Evolutionary conservation across 2,329 filamentous ascomycete genomes (phyloP), one percentile per base, ranked within the genome.

Genomic region (Colletotrichum tropicicola): DNA sequence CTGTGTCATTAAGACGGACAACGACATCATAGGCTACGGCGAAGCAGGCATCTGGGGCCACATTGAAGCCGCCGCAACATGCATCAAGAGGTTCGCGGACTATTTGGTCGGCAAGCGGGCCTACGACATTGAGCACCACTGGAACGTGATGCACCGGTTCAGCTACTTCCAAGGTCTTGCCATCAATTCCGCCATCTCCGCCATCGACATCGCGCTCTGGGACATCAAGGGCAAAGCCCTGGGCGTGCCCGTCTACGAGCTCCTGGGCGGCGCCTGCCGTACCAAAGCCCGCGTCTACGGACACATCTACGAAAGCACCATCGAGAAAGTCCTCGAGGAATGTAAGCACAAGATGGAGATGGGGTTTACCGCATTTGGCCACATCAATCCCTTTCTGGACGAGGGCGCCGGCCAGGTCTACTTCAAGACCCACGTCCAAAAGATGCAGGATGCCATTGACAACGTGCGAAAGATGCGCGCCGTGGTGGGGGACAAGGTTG

Each of bases 1-100:
- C 35, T 55, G 81, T 84, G 27, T 27, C 51, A 19, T 55, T 19
- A 55, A 32, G 30, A 55, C 51, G 12, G 43, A 10, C 51, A 17
- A 44, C 3, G 30, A 12, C 30, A 32, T 32, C 30, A 12, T 32
- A 12, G 30, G 30, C 30, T 32, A 32, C 30, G 30, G 30, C 30
- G 30, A 32, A 12, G 30, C 30, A 13, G 51, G 51, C 13, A 55
- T 55, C 32, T 23, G 37, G 21, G 51, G 51, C 30, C 41, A 55
- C 51, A 39, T 35, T 21, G 51, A 55, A 6, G 51, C 51, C 32
- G 51, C 51, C n/a, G 51, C 51, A 17, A 55, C 51, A 15, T 55
- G 51, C 51, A 55, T 55, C 51, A 23, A 28, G 51, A 32, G 51
- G 21, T 55, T 55, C 37, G 51, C 51, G 3, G 51, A 55, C 12